Evolutionary conservation across 306 rosid genomes (phyloP).

Genomic region (Gleditsia sinensis): DNA sequence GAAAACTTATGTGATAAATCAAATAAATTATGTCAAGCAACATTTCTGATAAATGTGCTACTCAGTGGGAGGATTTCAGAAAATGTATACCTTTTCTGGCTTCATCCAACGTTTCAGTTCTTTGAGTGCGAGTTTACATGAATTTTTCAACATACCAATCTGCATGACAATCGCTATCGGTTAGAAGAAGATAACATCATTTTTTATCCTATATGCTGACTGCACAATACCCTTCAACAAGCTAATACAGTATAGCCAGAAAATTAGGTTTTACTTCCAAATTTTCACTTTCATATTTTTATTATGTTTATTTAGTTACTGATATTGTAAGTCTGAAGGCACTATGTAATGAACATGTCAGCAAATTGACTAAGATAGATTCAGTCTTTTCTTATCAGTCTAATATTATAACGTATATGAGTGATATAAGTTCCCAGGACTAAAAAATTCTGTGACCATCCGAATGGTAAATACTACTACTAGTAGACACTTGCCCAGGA

Average conservation of each 20-base stretch:
- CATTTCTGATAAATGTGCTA: not conserved
- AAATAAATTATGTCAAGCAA: slow-evolving; percentile 20
- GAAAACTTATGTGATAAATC: slow-evolving; percentile 18
- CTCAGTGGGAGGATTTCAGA: slow-evolving; percentile 17
- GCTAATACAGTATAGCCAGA: not conserved
- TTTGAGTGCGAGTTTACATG: slow-evolving; percentile 63
- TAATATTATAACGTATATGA: not conserved
- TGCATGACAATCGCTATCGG: slow-evolving; percentile 43
- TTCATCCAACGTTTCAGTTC: slow-evolving; percentile 73
- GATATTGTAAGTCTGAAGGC: not conserved
- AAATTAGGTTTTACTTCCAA: slow-evolving; percentile 1
- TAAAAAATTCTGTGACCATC: not conserved
- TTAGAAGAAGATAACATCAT: slow-evolving; percentile 32
- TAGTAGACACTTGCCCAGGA: not conserved
- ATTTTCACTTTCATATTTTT: slow-evolving; percentile 13
- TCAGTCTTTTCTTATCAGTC: slow-evolving; percentile 14
- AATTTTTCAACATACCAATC: slow-evolving; percentile 68
- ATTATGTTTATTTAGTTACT: slow-evolving; percentile 4
- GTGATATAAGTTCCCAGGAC: not conserved
- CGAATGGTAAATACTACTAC: not conserved
- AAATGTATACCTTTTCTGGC: slow-evolving; percentile 73
- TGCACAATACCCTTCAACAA: slow-evolving; percentile 11
- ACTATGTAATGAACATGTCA: slow-evolving; percentile 10
- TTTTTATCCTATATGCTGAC: slow-evolving; percentile 7
- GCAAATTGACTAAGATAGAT: slow-evolving; percentile 14